Conservation (phyloP, 768 basidiomycete genomes). For the Paxillus rubicundulus region DNA sequence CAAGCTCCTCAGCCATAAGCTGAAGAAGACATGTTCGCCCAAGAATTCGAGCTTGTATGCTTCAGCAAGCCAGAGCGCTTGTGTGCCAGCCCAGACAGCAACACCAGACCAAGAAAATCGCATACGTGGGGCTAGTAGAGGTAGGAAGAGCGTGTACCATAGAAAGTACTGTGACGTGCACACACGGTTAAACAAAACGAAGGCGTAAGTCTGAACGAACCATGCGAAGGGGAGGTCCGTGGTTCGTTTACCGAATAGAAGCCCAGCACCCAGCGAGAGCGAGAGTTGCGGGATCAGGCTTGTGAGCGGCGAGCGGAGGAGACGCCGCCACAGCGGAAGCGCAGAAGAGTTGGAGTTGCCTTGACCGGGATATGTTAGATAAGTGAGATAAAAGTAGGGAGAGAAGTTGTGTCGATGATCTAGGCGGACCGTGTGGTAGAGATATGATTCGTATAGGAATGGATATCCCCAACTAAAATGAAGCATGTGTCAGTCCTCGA, state of each 20-base stretch:
- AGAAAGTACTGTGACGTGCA: constrained; percentile 99
- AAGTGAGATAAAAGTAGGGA: constrained; percentile 94
- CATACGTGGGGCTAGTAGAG: constrained; percentile 72
- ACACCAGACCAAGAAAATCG: constrained; percentile 47
- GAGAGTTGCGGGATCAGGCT: constrained; percentile 84
- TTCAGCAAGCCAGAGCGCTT: constrained; percentile 87
- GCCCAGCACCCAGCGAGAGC: constrained; percentile 67
- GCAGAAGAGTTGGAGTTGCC: constrained; percentile 12
- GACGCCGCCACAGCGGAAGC: constrained; percentile 36
- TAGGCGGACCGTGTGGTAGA: constrained; percentile 87
- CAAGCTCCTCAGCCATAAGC: constrained; percentile 77
- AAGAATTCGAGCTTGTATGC: constrained; percentile 91
- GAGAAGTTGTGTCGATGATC: constrained; percentile 99
- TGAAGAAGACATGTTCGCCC: constrained; percentile 66
- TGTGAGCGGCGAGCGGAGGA: constrained; percentile 69
- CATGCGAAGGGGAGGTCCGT: constrained; percentile 75
- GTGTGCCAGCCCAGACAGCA: constrained; percentile 69
- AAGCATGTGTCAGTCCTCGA: background rate
- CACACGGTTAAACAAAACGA: constrained; percentile 98
- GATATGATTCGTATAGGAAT: constrained; percentile 87
- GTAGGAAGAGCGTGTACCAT: constrained; percentile 91
- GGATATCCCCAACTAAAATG: constrained; percentile 84
- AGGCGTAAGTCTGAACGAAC: constrained; percentile 88
- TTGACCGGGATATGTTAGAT: constrained; percentile 70
- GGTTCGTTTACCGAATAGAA: constrained; percentile 60